Percentiles rank a stretch among this genome's conserved stretches.
Conservation (phyloP, 148 eudicot genomes). For the Rhododendron vialii region DNA sequence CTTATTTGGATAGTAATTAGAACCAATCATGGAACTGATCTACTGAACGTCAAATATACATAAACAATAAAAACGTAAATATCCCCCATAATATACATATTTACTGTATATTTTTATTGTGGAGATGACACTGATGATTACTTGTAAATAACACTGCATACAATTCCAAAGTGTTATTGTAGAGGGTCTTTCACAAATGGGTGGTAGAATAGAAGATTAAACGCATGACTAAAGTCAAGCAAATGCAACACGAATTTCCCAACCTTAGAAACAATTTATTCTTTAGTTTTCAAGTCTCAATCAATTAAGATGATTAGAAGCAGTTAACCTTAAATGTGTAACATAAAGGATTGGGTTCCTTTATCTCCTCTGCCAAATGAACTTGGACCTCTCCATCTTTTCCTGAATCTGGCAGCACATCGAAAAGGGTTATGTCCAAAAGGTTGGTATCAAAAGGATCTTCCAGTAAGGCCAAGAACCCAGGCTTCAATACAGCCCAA, state of each 20-base stretch:
- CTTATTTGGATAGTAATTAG: not conserved
- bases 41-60: not conserved
- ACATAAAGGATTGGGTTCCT: slow-evolving; percentile 80
- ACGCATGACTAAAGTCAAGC: not conserved
- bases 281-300: not conserved
- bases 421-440: slow-evolving; percentile 80
- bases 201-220: not conserved
- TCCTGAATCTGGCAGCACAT: slow-evolving; percentile 73
- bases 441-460: slow-evolving; percentile 77
- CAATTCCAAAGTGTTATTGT: not conserved
- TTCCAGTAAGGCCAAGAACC: slow-evolving; percentile 90
- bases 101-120: not conserved
- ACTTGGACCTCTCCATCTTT: slow-evolving; percentile 64
- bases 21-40: not conserved
- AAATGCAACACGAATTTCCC: not conserved
- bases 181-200: not conserved
- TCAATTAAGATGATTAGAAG: not conserved
- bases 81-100: not conserved
- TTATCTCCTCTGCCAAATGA: slow-evolving; percentile 77
- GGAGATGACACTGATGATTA: not conserved
- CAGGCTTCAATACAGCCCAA: slow-evolving; percentile 97
- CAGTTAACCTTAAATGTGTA: slow-evolving; percentile 79
- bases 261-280: not conserved
- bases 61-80: not conserved
- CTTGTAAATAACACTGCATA: not conserved